Base-by-base conservation (phyloP, 305 asterid species). In the Fraxinus albicans region DNA sequence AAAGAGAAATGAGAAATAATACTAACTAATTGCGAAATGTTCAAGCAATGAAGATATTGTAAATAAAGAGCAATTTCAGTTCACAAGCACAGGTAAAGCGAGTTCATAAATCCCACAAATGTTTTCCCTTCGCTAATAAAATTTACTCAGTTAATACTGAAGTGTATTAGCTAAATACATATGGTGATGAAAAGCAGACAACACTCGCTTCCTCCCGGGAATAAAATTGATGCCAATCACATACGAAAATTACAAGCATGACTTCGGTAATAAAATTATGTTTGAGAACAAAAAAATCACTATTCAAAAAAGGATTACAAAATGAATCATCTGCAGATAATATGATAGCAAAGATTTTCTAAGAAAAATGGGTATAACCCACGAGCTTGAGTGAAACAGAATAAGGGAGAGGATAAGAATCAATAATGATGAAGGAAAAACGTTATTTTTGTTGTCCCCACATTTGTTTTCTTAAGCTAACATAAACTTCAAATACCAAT, bases 11-110 rank as follows among this genome's bases (percentile, higher is more conserved):
- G 76, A 47, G 65, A 75, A 38, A 60, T 34, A 76, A 44, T 58
- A 58, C 38, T 76, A 77, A 55, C 42, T 79, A 40, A 80, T 75
- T 25, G 80, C 73, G 80, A 33, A 60, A 73, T 76, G n/a, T 79
- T 63, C 84, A 29, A 34, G 70, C 70, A 77, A 27, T 4, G 75
- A 69, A 69, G 21, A 69, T 69, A 31, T 69, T 69, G 75, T 29
- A 69, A 69, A 69, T 69, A 69, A 29, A 40, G 69, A 73, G 21
- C 63, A 76, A 44, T 34, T 29, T 73, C 44, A 38, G 78, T 67
- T 19, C 55, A 47, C 58, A 77, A 60, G 67, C 83, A 63, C 53
- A 60, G 17, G 4, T n/a, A 38, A 42, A 78, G 77, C 70, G 76
- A 69, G 50, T 58, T 73, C 38, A 4, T 40, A 15, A 60, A 86